phyloP scores from a whole-genome alignment of 495 filamentous ascomycete genomes.

The Neurospora sp. region DNA sequence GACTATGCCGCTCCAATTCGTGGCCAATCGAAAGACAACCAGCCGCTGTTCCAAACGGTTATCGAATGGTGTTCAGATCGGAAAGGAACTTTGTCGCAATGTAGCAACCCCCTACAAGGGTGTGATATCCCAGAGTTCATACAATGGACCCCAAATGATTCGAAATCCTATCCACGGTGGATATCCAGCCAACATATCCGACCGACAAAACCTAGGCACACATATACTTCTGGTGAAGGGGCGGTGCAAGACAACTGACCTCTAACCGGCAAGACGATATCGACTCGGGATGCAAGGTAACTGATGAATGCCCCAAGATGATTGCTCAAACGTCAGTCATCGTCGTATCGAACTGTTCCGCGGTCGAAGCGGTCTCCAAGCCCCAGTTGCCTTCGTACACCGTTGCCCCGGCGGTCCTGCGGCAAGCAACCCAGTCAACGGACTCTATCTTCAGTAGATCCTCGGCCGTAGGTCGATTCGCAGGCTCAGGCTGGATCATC shows the following conservation, averaged over 20 bases:
- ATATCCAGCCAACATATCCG: slow-evolving; percentile 23
- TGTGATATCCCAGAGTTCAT: slow-evolving; percentile 4
- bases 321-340: slow-evolving; percentile 37
- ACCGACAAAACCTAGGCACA: slow-evolving; percentile 18
- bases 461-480: slow-evolving; percentile 61
- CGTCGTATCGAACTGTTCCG: slow-evolving; percentile 29
- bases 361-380: slow-evolving; percentile 32
- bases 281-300: slow-evolving; percentile 4
- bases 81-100: slow-evolving; percentile 1
- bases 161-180: slow-evolving; percentile 20
- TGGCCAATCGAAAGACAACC: not conserved
- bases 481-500: slow-evolving; percentile 75
- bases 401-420: slow-evolving; percentile 74
- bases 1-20: not conserved
- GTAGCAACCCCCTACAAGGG: slow-evolving; percentile 8
- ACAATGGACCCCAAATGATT: slow-evolving; percentile 18
- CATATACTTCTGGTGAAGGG: slow-evolving; percentile 18
- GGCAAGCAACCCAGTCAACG: slow-evolving; percentile 62
- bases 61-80: slow-evolving; percentile 9
- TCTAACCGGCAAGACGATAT: slow-evolving; percentile 30
- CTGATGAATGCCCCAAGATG: slow-evolving; percentile 10
- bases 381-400: slow-evolving; percentile 96
- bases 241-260: slow-evolving; percentile 11
- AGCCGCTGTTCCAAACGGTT: slow-evolving; percentile 3
- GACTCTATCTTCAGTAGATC: slow-evolving; percentile 60